Percentiles rank a stretch among this genome's conserved stretches.
phyloP scores from a whole-genome alignment of 2,329 filamentous ascomycete genomes.

The Colletotrichum incanum region DNA sequence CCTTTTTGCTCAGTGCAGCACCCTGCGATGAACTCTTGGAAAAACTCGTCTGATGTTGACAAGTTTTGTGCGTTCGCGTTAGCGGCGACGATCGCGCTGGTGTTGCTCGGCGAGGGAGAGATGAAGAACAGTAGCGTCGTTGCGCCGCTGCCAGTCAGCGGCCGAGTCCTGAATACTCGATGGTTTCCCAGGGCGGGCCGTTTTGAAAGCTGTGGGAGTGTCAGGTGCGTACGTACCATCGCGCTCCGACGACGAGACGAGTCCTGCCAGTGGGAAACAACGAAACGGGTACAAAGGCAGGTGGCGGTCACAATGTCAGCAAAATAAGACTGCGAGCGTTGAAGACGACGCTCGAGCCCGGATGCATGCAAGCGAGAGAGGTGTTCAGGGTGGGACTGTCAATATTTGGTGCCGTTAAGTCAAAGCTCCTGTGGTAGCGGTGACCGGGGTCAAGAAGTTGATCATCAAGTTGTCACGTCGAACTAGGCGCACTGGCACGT shows the following conservation, averaged over 20 bases:
- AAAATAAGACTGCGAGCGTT: slow-evolving; percentile 4
- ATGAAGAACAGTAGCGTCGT: not conserved
- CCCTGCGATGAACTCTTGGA: slow-evolving; percentile 23
- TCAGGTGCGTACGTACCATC: not conserved
- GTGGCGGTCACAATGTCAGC: not conserved
- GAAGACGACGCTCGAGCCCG: slow-evolving; percentile 40
- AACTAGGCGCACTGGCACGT: slow-evolving; percentile 10
- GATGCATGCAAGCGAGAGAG: slow-evolving; percentile 38
- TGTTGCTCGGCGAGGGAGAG: not conserved
- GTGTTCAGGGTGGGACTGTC: slow-evolving; percentile 32
- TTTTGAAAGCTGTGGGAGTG: not conserved
- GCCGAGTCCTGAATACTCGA: not conserved
- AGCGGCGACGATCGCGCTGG: slow-evolving; percentile 24
- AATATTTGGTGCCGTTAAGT: slow-evolving; percentile 38
- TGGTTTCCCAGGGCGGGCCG: not conserved
- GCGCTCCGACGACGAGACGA: slow-evolving; percentile 20
- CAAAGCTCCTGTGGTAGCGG: slow-evolving; percentile 29
- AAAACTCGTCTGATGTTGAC: slow-evolving; percentile 29
- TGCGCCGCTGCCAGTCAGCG: not conserved
- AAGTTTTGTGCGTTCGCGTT: slow-evolving; percentile 26
- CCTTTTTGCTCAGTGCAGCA: not conserved
- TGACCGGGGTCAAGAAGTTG: slow-evolving; percentile 18
- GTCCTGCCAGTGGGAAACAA: slow-evolving; percentile 15
- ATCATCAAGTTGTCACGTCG: slow-evolving; percentile 25
- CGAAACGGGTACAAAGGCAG: not conserved